These are phyloP conservation scores for Pseudophaeomoniella oleicola DNA, from an alignment of 2,329 filamentous ascomycete species.

Conservation along the genomic window DNA sequence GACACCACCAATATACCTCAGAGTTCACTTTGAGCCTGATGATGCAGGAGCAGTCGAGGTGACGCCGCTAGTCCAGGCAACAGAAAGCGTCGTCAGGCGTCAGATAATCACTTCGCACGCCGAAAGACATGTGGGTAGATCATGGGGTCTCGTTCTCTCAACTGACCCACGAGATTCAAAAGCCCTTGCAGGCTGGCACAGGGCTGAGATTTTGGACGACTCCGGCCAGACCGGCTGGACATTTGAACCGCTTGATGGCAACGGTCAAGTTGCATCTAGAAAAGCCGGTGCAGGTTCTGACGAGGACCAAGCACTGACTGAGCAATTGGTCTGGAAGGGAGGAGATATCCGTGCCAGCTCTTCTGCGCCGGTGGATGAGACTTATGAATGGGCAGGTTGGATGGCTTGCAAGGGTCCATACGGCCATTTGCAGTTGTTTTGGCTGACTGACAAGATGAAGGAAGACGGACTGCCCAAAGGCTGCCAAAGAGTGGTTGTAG, in stretches of 20 bases:
- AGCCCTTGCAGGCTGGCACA: constrained; percentile 1
- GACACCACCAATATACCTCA: background rate
- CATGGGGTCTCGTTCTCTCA: background rate
- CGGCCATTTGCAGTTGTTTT: constrained; percentile 1
- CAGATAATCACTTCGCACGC: constrained; percentile 1
- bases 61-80: background rate
- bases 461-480: constrained; percentile 1
- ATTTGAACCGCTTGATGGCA: background rate
- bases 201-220: constrained; percentile 1
- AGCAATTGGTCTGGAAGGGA: constrained; percentile 2
- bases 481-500: constrained; percentile 1
- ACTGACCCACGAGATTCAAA: constrained; percentile 1
- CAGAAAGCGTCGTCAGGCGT: background rate
- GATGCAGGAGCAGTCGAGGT: background rate
- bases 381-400: constrained; percentile 1
- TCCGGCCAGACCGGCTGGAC: background rate
- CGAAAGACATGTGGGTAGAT: background rate
- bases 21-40: background rate
- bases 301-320: background rate
- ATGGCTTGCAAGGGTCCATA: background rate
- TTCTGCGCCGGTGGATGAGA: background rate
- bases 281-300: background rate
- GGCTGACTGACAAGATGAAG: background rate
- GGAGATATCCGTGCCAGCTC: background rate
- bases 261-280: background rate